Evolutionary conservation across 306 rosid species (phyloP), one percentile per base, ranked within the genome.

Genomic region (Fagus crenata): DNA sequence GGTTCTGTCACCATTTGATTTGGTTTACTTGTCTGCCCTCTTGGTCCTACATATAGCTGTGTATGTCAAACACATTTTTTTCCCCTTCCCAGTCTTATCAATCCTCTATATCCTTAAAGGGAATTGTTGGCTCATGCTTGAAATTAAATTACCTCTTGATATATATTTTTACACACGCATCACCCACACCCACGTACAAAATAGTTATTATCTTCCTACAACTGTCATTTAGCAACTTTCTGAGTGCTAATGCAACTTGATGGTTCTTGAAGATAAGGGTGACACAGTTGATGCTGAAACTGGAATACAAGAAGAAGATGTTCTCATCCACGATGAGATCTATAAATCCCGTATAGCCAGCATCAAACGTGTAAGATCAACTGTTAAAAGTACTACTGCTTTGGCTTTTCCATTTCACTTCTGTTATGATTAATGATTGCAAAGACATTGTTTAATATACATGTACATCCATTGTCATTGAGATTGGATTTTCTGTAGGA

Each of bases 341-440:
- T 90, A 89, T 72, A 96, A 93, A 79, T 90, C 97, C 76, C 93
- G 98, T 77, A 80, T 96, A 71, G 91, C 99, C 82, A 92, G 98
- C 83, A 85, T 96, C 80, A 96, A 92, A 87, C 93, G 99, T 7
- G 99, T 96, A 77, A 86, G 96, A 70, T 74, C 53, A 72, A 55
- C 36, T 49, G 58, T 64, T 64, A 9, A 49, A 37, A 18, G 53
- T 75, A 14, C 28, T 71, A 46, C 55, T 69, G 78, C 63, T 70
- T 71, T 13, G 37, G 53, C 68, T 82, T 9, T 78, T 59, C 46
- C 68, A 46, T 85, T 69, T 67, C n/a, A 5, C 2, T 49, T 72
- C n/a, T 60, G 59, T 55, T 33, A 46, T 69, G 18, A 31, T n/a
- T 53, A 22, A 51, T 33, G 71, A 72, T 33, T 53, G 33, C 42